Conservation (phyloP, 1,284 basidiomycete genomes). For the Athelia sp. region DNA sequence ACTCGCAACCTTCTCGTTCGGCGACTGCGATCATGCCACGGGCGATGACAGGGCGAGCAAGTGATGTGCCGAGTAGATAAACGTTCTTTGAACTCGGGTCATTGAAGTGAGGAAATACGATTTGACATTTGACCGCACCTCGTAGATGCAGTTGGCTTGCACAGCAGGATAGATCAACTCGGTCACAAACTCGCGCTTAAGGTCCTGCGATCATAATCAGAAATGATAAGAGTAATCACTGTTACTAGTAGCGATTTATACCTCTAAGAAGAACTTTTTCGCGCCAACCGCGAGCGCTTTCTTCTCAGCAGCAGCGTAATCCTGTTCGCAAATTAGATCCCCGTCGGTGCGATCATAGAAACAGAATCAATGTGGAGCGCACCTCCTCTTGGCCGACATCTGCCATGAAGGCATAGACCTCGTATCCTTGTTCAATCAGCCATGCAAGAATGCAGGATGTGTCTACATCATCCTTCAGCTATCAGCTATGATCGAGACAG, state of each 20-base stretch:
- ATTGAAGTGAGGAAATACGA: conserved; percentile 3
- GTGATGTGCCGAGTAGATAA: conserved; percentile 96
- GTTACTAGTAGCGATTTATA: conserved; percentile 22
- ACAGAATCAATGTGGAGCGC: conserved; percentile 10
- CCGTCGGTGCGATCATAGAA: neutral
- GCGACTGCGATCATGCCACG: conserved; percentile 98
- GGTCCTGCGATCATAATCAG: conserved; percentile 53
- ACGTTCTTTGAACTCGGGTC: conserved; percentile 59
- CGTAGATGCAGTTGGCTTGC: conserved; percentile 99
- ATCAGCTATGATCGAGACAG: conserved; percentile 2
- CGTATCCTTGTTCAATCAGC: conserved; percentile 97
- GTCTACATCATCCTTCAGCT: conserved; percentile 45
- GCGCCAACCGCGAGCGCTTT: conserved; percentile 95
- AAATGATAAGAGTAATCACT: neutral
- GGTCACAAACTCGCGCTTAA: conserved; percentile 93
- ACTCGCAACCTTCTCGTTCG: conserved; percentile 91
- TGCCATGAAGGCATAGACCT: conserved; percentile 98
- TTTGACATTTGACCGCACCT: conserved; percentile 42
- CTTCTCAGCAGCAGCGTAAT: conserved; percentile 89
- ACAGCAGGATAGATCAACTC: conserved; percentile 98
- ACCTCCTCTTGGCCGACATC: conserved; percentile 98
- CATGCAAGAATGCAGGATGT: conserved; percentile 96
- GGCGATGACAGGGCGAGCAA: conserved; percentile 97
- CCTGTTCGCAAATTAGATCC: conserved; percentile 40
- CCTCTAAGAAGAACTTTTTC: conserved; percentile 91